phyloP scores from a whole-genome alignment of 1,139 yeast genomes.

The Suhomyces bolitotheri region DNA sequence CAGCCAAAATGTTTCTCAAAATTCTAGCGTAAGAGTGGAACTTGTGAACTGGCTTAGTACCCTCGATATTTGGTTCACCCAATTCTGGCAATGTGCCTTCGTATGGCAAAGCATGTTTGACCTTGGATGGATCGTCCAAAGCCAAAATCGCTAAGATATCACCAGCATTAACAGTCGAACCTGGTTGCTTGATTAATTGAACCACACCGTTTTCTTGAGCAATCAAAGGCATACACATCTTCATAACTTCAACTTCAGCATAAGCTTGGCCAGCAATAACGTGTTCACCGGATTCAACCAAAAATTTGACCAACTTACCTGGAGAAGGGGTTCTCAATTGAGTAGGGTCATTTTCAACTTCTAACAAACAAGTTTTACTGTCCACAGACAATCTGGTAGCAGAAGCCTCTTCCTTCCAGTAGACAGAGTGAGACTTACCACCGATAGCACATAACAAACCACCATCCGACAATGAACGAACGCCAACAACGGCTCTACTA shows the following conservation, averaged over 20 bases:
- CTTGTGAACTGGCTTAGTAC: slow-evolving; percentile 80
- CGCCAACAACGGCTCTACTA: slow-evolving; percentile 84
- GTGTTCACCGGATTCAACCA: slow-evolving; percentile 95
- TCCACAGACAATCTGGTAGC: slow-evolving; percentile 97
- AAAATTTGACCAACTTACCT: slow-evolving; percentile 90
- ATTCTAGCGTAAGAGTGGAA: slow-evolving; percentile 60
- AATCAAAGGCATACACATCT: slow-evolving; percentile 92
- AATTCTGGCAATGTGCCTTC: slow-evolving; percentile 91
- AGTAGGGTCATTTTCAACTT: slow-evolving; percentile 96
- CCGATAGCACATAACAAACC: slow-evolving; percentile 85
- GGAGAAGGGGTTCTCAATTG: slow-evolving; percentile 98
- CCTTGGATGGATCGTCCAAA: slow-evolving; percentile 94
- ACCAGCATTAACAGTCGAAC: slow-evolving; percentile 93
- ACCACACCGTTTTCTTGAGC: slow-evolving; percentile 93
- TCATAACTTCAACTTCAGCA: slow-evolving; percentile 99
- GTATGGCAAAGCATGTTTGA: slow-evolving; percentile 92
- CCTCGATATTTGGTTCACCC: slow-evolving; percentile 80
- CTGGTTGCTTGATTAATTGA: slow-evolving; percentile 96
- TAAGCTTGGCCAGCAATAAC: slow-evolving; percentile 88
- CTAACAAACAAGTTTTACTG: slow-evolving; percentile 89
- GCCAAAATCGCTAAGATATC: slow-evolving; percentile 94
- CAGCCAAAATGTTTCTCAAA: slow-evolving; percentile 76
- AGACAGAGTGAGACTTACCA: slow-evolving; percentile 91
- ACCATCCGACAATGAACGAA: slow-evolving; percentile 86
- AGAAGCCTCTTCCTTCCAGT: slow-evolving; percentile 96